Percentiles rank a stretch among this genome's conserved stretches.
Evolutionary conservation across 306 rosid genomes (phyloP).

Genomic region (Trifolium pratense): DNA sequence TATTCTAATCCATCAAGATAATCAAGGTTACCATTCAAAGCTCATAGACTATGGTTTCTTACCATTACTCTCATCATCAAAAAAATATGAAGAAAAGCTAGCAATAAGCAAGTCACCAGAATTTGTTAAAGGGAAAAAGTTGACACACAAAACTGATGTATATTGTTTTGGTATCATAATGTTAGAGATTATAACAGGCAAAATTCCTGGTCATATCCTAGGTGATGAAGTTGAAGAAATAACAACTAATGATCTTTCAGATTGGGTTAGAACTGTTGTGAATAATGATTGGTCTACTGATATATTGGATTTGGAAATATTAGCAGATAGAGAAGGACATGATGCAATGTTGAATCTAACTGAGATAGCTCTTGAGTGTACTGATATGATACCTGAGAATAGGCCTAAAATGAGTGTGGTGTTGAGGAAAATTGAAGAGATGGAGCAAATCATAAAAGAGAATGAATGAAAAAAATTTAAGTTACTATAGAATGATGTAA

Average conservation of each 20-base stretch:
- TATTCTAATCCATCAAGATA: conserved; percentile 49
- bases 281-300: conserved; percentile 80
- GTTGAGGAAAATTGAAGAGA: conserved; percentile 57
- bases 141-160: conserved; percentile 63
- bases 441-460: conserved; percentile 49
- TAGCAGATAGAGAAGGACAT: conserved; percentile 62
- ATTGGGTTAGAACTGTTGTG: conserved; percentile 74
- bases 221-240: conserved; percentile 46
- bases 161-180: conserved; percentile 74
- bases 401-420: conserved; percentile 66
- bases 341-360: conserved; percentile 70
- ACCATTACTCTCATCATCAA: conserved; percentile 45
- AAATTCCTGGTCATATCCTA: conserved; percentile 60
- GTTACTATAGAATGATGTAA: not conserved
- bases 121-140: conserved; percentile 59
- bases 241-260: conserved; percentile 56
- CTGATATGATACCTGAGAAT: conserved; percentile 56
- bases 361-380: conserved; percentile 69
- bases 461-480: conserved; percentile 40
- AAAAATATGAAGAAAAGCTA: conserved; percentile 43
- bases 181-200: conserved; percentile 75
- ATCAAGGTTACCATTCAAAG: conserved; percentile 52
- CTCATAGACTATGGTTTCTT: conserved; percentile 68
- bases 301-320: conserved; percentile 66
- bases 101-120: conserved; percentile 67